Evolutionary conservation across 345 rosid genomes (phyloP), one percentile per base, ranked within the genome.

Genomic region (Populus deltoides): DNA sequence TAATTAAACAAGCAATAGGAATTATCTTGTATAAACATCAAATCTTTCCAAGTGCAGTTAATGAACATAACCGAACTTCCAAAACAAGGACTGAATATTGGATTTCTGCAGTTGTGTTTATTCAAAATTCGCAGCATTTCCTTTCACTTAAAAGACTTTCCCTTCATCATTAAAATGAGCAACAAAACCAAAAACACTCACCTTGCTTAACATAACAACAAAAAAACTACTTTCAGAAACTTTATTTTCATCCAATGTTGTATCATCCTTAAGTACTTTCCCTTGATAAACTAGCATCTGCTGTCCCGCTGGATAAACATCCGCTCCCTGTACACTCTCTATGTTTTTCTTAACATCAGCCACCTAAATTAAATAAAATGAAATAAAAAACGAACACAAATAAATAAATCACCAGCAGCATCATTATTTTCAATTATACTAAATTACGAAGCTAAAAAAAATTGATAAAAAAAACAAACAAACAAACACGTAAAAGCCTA

Each of bases 231-330:
- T 76, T 70, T 82, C 85, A 63, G 76, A 71, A 66, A 82, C 85
- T 75, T 82, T 71, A 65, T 79, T 82, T 43, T 75, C 82, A 16
- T 70, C 81, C 70, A 79, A 49, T 49, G 85, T 78, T 3, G 85
- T 78, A 43, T 68, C 39, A 59, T 82, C 82, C 29, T 82, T 82
- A 8, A 79, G 82, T 31, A 82, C 85, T 66, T 82, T 82, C 74
- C 85, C 85, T 35, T 82, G 82, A 35, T 82, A 55, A 67, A 82
- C 75, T 10, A 82, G 80, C 85, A 79, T 75, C 77, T 75, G 85
- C 3, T 75, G 79, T 25, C 38, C 79, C 72, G 79, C 82, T 17
- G 85, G 82, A 66, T 79, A 82, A 39, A 75, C 55, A 41, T 75
- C 82, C 5, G 62, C 61, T 5, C 85, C 85, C 66, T 82, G 85